These are phyloP conservation scores for Omphalotus guepiniiformis DNA, from an alignment of 768 basidiomycete species.

Conservation along the genomic window DNA sequence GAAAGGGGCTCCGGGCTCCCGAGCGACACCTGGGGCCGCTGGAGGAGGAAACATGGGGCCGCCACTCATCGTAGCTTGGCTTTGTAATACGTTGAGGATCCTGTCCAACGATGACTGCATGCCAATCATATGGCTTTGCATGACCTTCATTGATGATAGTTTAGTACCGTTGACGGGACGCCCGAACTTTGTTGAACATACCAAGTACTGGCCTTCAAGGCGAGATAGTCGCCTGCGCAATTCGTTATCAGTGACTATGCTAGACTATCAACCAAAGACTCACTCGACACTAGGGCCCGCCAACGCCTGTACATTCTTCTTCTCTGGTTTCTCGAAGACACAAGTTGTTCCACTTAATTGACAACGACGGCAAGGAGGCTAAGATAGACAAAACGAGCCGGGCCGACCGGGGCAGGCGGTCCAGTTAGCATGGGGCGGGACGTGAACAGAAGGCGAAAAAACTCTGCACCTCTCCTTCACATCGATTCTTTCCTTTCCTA, in stretches of 20 bases:
- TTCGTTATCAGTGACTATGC: conserved; percentile 16
- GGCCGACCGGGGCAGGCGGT: conserved; percentile 72
- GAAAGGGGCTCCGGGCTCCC: no score
- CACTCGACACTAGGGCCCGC: conserved; percentile 72
- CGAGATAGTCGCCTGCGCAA: conserved; percentile 67
- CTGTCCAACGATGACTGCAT: conserved; percentile 88
- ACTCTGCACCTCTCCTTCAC: conserved; percentile 76
- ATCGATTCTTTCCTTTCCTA: conserved; percentile 89
- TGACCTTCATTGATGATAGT: conserved; percentile 46
- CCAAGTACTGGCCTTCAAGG: conserved; percentile 83
- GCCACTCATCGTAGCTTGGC: conserved; percentile 34
- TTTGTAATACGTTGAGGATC: conserved; percentile 66
- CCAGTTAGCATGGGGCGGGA: conserved; percentile 44
- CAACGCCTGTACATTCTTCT: conserved; percentile 63
- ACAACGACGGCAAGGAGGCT: conserved; percentile 91
- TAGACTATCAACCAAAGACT: conserved; percentile 21
- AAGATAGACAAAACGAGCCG: conserved; percentile 41
- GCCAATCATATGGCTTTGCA: conserved; percentile 93
- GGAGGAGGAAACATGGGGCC: conserved; percentile 29
- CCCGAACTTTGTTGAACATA: conserved; percentile 28
- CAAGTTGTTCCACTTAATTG: conserved; percentile 77
- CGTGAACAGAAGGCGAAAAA: conserved; percentile 6
- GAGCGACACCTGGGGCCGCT: conserved; percentile 7
- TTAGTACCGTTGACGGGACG: not conserved
- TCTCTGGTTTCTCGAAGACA: conserved; percentile 89